phyloP scores from a whole-genome alignment of 2,329 filamentous ascomycete genomes.

The Aspergillus clavatus region DNA sequence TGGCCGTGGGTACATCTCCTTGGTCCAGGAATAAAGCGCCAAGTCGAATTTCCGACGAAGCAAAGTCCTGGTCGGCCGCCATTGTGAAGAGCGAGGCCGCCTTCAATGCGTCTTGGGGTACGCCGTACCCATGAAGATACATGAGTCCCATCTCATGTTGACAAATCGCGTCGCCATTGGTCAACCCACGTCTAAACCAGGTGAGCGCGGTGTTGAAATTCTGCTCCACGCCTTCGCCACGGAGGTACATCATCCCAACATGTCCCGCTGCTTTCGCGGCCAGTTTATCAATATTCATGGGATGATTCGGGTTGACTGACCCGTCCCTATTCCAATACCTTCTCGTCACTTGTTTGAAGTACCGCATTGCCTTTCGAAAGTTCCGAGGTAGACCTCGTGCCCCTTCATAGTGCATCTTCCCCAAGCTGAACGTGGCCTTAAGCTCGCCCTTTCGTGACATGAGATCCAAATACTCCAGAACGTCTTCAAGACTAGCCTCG shows the following conservation, averaged over 20 bases:
- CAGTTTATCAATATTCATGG: slow-evolving; percentile 67
- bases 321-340: slow-evolving; percentile 79
- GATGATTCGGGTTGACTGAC: slow-evolving; percentile 65
- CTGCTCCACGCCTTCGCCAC: slow-evolving; percentile 78
- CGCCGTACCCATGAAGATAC: slow-evolving; percentile 72
- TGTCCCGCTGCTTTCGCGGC: slow-evolving; percentile 82
- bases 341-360: slow-evolving; percentile 74
- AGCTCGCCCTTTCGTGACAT: slow-evolving; percentile 86
- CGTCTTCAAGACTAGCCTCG: slow-evolving; percentile 83
- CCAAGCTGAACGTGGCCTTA: slow-evolving; percentile 80
- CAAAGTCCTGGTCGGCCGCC: slow-evolving; percentile 75
- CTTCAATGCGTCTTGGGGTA: slow-evolving; percentile 62
- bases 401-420: slow-evolving; percentile 83
- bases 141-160: slow-evolving; percentile 81
- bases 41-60: slow-evolving; percentile 74
- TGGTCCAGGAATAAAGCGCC: slow-evolving; percentile 84
- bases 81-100: slow-evolving; percentile 73
- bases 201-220: slow-evolving; percentile 69
- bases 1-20: slow-evolving; percentile 73
- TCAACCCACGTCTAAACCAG: slow-evolving; percentile 79
- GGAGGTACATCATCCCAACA: slow-evolving; percentile 81
- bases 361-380: slow-evolving; percentile 67
- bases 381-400: slow-evolving; percentile 69
- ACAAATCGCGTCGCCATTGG: slow-evolving; percentile 72
- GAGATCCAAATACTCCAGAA: slow-evolving; percentile 88